These are phyloP conservation scores for Hypoxylon sp. DNA, from an alignment of 2,329 filamentous ascomycete genomes.

Conservation along the genomic window DNA sequence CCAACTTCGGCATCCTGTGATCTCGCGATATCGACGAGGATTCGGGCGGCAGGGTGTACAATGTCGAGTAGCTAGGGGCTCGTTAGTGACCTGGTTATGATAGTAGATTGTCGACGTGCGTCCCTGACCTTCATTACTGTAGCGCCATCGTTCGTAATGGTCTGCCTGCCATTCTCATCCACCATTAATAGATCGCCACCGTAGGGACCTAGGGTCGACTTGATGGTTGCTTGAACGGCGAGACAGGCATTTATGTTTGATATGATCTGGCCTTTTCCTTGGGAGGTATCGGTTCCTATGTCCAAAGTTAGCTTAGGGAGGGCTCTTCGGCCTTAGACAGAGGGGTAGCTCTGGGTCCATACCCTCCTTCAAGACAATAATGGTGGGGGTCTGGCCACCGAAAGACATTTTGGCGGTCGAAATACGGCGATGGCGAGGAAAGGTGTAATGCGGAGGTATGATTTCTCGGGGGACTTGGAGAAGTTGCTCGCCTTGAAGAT, in stretches of 20 bases:
- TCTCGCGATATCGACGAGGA: conserved; percentile 97
- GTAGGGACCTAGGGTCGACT: conserved; percentile 95
- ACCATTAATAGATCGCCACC: conserved; percentile 97
- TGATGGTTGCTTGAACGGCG: conserved; percentile 95
- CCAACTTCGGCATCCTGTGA: conserved; percentile 99
- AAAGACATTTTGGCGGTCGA: conserved; percentile 81
- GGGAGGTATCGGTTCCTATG: conserved; percentile 93
- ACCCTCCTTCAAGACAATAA: conserved; percentile 98
- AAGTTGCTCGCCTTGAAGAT: conserved; percentile 25
- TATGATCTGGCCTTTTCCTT: conserved; percentile 95
- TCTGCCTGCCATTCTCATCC: conserved; percentile 94
- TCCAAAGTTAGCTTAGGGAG: conserved; percentile 42
- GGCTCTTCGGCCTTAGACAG: conserved; percentile 29
- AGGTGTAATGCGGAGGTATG: neutral
- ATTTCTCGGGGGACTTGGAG: neutral
- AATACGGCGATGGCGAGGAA: conserved; percentile 4
- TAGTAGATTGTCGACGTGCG: neutral
- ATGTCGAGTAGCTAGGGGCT: conserved; percentile 88
- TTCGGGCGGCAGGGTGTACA: conserved; percentile 95
- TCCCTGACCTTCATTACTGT: conserved; percentile 94
- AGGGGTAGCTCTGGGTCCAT: conserved; percentile 59
- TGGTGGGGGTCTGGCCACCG: conserved; percentile 96
- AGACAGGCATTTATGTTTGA: conserved; percentile 99
- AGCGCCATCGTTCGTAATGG: conserved; percentile 98
- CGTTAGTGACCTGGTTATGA: neutral